Conservation (phyloP, 306 rosid species). For the Echinosophora koreensis region DNA sequence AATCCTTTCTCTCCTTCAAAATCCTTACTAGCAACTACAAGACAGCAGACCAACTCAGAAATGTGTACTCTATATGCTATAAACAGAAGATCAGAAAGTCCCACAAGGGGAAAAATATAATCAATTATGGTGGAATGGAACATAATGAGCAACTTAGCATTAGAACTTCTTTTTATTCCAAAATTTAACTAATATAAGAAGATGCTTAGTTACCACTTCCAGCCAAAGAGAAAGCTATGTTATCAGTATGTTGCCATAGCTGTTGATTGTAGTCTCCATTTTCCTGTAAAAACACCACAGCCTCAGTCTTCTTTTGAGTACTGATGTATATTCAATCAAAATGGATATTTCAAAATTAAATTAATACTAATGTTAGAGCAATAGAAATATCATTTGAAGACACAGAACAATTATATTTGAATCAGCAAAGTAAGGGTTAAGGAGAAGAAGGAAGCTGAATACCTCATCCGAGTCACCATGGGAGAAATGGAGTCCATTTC, state of each 20-base stretch:
- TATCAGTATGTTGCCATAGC: conserved; percentile 56
- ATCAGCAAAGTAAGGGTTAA: not conserved
- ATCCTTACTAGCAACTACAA: conserved; percentile 67
- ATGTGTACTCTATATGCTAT: not conserved
- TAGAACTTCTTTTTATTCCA: not conserved
- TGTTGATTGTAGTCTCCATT: conserved; percentile 60
- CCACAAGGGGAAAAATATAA: conserved; percentile 10
- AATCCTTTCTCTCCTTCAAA: conserved; percentile 67
- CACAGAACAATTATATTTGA: not conserved
- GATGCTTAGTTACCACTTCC: conserved; percentile 62
- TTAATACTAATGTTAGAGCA: not conserved
- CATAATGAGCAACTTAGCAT: conserved; percentile 10
- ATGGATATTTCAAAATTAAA: not conserved
- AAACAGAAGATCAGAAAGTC: conserved; percentile 16
- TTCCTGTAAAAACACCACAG: conserved; percentile 63
- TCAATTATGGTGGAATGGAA: not conserved
- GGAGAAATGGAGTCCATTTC: conserved; percentile 48
- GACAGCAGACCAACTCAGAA: conserved; percentile 29
- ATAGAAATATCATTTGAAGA: conserved; percentile 15
- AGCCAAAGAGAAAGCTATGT: conserved; percentile 66
- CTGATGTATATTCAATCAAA: not conserved
- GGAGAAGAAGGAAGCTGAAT: conserved; percentile 30
- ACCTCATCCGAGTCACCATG: conserved; percentile 59
- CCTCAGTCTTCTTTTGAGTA: conserved; percentile 3
- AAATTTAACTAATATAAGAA: conserved; percentile 7